Base-by-base conservation (phyloP, 1,284 basidiomycete species). In the Paramarasmius palmivorus region DNA sequence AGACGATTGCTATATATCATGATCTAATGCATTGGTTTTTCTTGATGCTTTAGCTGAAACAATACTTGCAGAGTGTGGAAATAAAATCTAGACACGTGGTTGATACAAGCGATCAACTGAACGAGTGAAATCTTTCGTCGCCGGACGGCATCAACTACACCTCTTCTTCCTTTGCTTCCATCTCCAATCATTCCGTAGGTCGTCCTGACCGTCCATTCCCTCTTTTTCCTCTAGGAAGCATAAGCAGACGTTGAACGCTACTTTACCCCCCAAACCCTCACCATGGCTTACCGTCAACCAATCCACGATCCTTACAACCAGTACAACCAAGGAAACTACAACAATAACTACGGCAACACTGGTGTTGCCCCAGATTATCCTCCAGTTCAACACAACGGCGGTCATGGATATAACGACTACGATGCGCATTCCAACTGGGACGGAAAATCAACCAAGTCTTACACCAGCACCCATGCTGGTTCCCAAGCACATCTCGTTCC, bases 401-500 rank as follows among this genome's bases (percentile, higher is more conserved):
- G 45, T 34, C 46, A 60, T 26, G 22, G 46, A 37, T 54, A 68
- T 57, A 69, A 69, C 59, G 72, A 81, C 48, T 71, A 77, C 54
- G 80, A 84, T 57, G 58, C 65, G 53, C 71, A 77, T 34, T 64
- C 68, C 25, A 72, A 72, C 41, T 89, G 86, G 86, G 87, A 90
- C 53, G 58, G 74, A 44, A 84, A 84, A 58, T 88, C 86, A 20
- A 82, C 82, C 67, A 75, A 83, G 65, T 58, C 57, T 12, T 59
- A 57, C 36, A n/a, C 51, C 29, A 86, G 83, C 60, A 80, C 77
- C 65, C 81, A 79, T 61, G 75, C 75, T 55, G 82, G 82, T 67
- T 91, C 89, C 6, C 87, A 90, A 63, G 80, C 73, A 12, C 87
- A 90, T 66, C 81, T 91, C 58, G 81, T 81, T 55, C 76, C 83